Conservation (phyloP, 1,284 basidiomycete genomes). For the Cryptococcus sp. region DNA sequence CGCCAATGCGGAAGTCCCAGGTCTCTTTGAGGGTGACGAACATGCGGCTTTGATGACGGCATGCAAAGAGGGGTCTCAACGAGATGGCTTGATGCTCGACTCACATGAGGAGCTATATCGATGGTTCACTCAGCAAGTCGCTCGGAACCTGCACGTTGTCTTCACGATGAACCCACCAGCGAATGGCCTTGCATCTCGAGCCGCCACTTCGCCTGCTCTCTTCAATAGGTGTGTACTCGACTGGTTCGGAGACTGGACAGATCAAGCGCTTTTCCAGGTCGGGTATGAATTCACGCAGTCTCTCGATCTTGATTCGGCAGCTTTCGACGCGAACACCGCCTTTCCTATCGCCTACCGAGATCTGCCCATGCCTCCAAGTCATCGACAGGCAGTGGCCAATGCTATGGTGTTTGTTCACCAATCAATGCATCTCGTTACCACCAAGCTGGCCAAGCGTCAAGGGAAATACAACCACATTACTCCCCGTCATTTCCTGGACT, state of each 20-base stretch:
- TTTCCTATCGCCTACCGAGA: slow-evolving; percentile 88
- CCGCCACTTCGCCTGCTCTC: slow-evolving; percentile 92
- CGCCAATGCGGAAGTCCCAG: slow-evolving; percentile 99
- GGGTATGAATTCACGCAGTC: slow-evolving; percentile 90
- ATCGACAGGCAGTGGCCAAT: slow-evolving; percentile 81
- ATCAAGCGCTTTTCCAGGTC: slow-evolving; percentile 95
- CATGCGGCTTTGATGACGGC: slow-evolving; percentile 95
- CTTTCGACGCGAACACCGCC: slow-evolving; percentile 67
- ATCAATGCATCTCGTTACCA: slow-evolving; percentile 83
- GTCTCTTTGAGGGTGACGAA: slow-evolving; percentile 97
- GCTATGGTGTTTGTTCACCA: slow-evolving; percentile 90
- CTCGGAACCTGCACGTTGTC: slow-evolving; percentile 92
- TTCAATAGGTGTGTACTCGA: slow-evolving; percentile 98
- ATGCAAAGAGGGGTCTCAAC: slow-evolving; percentile 96
- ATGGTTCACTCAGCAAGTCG: slow-evolving; percentile 96
- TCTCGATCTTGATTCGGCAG: slow-evolving; percentile 79
- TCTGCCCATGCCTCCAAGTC: slow-evolving; percentile 65
- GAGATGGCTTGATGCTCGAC: slow-evolving; percentile 96
- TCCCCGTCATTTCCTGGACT: slow-evolving; percentile 95
- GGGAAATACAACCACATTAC: slow-evolving; percentile 96
- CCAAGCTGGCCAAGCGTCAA: slow-evolving; percentile 81
- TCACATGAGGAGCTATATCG: slow-evolving; percentile 94
- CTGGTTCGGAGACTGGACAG: slow-evolving; percentile 98
- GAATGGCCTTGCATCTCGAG: slow-evolving; percentile 88
- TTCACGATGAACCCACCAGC: slow-evolving; percentile 99